Evolutionary conservation across 129 eudicot species (phyloP).

Genomic region (Scalesia atractyloides): DNA sequence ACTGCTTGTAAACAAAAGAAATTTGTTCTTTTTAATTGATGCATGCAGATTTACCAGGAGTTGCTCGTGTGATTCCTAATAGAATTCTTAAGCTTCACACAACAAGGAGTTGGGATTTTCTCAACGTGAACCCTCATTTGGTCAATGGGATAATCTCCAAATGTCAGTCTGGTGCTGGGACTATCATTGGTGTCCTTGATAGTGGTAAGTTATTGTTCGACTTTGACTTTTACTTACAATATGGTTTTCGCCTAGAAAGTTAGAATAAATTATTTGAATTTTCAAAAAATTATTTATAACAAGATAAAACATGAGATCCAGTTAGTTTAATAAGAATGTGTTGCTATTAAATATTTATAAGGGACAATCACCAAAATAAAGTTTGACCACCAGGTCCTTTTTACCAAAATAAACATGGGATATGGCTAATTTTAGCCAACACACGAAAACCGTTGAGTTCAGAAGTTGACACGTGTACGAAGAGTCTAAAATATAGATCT

Average conservation of each 20-base stretch:
- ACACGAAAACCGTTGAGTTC: too few relatives aligned
- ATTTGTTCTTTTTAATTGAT: neutral
- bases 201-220: conserved; percentile 39
- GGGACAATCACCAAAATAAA: too few relatives aligned
- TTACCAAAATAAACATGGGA: too few relatives aligned
- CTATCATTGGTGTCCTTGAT: conserved; percentile 57
- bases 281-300: too few relatives aligned
- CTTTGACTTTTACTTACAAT: conserved; percentile 6
- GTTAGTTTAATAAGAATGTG: neutral
- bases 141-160: conserved; percentile 39
- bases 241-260: neutral
- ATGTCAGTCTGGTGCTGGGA: conserved; percentile 39
- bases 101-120: conserved; percentile 71
- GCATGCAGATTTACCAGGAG: conserved; percentile 48
- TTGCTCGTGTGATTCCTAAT: conserved; percentile 51
- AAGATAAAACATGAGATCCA: neutral
- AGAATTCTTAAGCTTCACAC: conserved; percentile 48
- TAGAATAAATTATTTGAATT: neutral
- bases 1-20: neutral
- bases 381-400: too few relatives aligned
- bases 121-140: conserved; percentile 33
- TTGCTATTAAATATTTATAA: neutral
- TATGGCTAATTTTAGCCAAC: too few relatives aligned
- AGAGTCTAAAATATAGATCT: too few relatives aligned
- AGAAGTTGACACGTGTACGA: too few relatives aligned